Evolutionary conservation across 2,329 filamentous ascomycete genomes (phyloP), one percentile per base, ranked within the genome.

Genomic region (Tolypocladium endophyticum): DNA sequence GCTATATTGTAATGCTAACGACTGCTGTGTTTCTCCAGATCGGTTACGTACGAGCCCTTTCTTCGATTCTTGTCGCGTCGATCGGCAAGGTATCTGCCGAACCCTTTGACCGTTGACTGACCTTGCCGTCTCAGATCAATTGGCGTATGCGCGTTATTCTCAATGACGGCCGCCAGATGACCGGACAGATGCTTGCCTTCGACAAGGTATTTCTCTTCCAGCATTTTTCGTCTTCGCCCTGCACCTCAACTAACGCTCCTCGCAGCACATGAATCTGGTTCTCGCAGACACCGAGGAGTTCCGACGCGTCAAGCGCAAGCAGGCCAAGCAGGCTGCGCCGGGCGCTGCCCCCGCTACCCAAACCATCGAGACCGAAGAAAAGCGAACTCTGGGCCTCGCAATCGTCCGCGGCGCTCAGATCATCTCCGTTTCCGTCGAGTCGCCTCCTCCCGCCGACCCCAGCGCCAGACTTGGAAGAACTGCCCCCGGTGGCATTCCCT

Each of bases 231-330:
- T 28, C 28, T 14, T 23, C 41, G 55, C 5, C 41, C 50, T 52
- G 50, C 30, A 8, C 50, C 25, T 43, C 18, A 23, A 36, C 67
- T 69, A 23, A 67, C 55, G 30, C 6, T 41, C 12, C 12, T 38
- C 8, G 45, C 58, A 96, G 92, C 94, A 99, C 77, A 99, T 99
- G 94, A 99, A 99, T 76, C 85, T 99, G 65, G 94, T 99, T 63
- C 89, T 99, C 64, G 94, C 93, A 76, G 94, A 99, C 72, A 97
- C 94, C 67, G 94, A 99, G 83, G 93, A 97, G 76, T 97, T 96
- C 76, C 89, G 92, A 73, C 89, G 89, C 72, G 87, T 93, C 63
- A 95, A 94, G 80, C 85, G 89, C 76, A 93, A 89, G 80, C 85
- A 87, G 68, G 82, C 85, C 67, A 95, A 94, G 79, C 78, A 83